A percentile compares a stretch with the other conserved stretches of the same genome.
Evolutionary conservation across 805 yeast species (phyloP).

Genomic region (Lipomyces spencermartinsiae): DNA sequence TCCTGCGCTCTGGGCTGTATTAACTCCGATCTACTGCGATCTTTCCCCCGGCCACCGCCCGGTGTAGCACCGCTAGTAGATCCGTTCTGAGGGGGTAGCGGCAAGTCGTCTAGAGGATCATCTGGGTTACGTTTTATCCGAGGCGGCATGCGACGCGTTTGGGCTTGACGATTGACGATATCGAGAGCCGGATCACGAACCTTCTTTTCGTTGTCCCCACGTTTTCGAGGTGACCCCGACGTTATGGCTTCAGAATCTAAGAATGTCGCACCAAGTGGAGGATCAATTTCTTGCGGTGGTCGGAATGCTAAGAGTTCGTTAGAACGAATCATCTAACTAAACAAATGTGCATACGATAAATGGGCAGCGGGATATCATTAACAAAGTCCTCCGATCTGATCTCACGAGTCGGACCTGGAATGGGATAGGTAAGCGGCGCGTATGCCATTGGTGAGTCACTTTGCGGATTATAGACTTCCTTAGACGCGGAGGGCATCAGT

Average conservation of each 20-base stretch:
- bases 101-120: conserved; percentile 24
- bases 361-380: conserved; percentile 35
- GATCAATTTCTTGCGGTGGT: conserved; percentile 36
- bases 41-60: conserved; percentile 21
- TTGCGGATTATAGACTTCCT: not conserved
- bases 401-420: conserved; percentile 35
- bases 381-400: conserved; percentile 34
- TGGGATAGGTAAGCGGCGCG: conserved; percentile 38
- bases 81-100: conserved; percentile 26
- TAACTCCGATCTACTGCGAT: not conserved
- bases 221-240: conserved; percentile 38
- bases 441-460: conserved; percentile 37
- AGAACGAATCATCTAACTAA: not conserved
- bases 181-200: conserved; percentile 32
- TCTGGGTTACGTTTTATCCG: conserved; percentile 20
- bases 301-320: conserved; percentile 33
- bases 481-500: not conserved
- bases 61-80: conserved; percentile 26
- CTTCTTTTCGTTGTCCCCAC: conserved; percentile 8
- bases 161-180: conserved; percentile 22
- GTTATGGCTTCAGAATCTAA: conserved; percentile 34
- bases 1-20: conserved; percentile 11
- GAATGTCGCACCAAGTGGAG: conserved; percentile 39
- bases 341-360: conserved; percentile 30
- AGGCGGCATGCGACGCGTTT: conserved; percentile 16